Base-by-base conservation (phyloP, 2,329 filamentous ascomycete genomes). In the Fusarium metavorans region DNA sequence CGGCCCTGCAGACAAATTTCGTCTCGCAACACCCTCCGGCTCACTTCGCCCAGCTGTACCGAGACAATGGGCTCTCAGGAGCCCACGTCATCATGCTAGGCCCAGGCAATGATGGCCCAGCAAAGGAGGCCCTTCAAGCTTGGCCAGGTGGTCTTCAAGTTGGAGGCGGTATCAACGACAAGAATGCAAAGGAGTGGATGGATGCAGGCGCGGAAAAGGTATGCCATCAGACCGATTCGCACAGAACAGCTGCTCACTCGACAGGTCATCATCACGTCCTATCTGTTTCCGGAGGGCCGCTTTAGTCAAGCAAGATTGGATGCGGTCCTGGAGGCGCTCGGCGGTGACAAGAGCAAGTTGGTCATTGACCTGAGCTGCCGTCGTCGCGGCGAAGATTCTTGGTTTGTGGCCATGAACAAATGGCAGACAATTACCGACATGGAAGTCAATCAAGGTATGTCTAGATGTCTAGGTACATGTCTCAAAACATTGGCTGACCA, bases 391-490 rank as follows among this genome's bases (percentile, higher is more conserved):
- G 85, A 87, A 5, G 87, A 92, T 66, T 92, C 87, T 43, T 99
- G 97, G 97, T 95, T 94, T 79, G 97, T 99, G n/a, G 96, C 97
- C 65, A 99, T 97, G 93, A 94, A 99, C 84, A 97, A 97, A 83
- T 99, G 97, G 97, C 97, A 98, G 87, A 98, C 95, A 2, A 92
- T 98, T 66, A 98, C 97, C 2, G 94, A 98, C 79, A 97, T 98
- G 92, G 95, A 98, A 81, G 91, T 99, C 74, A 96, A 92, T 73
- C 87, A 94, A 88, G 94, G 96, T 95, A 84, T 37, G 35, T 37
- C 35, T 37, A 37, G 14, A 37, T 76, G 23, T 64, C 45, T 62
- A 13, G 32, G n/a, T 45, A 52, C 20, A n/a, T 54, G 20, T 10
- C n/a, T 23, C 59, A 48, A 37, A 60, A 39, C 43, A 58, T 37